phyloP scores from a whole-genome alignment of 2,329 filamentous ascomycete genomes.

The Talaromyces sp. region DNA sequence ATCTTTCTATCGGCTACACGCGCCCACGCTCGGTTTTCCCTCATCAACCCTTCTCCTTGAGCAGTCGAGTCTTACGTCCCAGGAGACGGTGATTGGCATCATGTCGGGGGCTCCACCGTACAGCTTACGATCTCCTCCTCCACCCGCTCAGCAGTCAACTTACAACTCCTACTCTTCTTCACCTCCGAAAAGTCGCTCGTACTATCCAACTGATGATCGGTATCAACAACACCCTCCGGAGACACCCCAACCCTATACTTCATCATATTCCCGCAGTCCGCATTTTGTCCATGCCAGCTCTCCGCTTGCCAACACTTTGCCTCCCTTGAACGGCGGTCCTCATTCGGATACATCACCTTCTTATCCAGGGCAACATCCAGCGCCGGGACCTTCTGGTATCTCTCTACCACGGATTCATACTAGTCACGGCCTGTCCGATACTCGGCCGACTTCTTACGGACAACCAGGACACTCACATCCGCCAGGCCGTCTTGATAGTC shows the following conservation, averaged over 20 bases:
- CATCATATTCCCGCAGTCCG: conserved; percentile 36
- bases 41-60: not conserved
- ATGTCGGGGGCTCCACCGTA: conserved; percentile 44
- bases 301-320: conserved; percentile 36
- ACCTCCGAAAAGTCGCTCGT: conserved; percentile 34
- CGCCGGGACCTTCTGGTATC: conserved; percentile 28
- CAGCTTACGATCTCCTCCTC: conserved; percentile 43
- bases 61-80: conserved; percentile 8
- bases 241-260: conserved; percentile 38
- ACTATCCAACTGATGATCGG: conserved; percentile 41
- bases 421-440: conserved; percentile 31
- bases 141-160: conserved; percentile 25
- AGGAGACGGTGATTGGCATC: conserved; percentile 28
- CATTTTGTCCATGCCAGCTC: conserved; percentile 38
- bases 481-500: conserved; percentile 30
- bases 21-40: not conserved
- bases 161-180: conserved; percentile 41
- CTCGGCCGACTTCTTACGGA: conserved; percentile 34
- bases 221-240: conserved; percentile 35
- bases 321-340: conserved; percentile 36
- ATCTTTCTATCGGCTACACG: not conserved
- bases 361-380: conserved; percentile 30
- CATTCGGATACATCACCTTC: conserved; percentile 32
- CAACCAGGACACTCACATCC: conserved; percentile 40
- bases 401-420: conserved; percentile 33